Conservation (phyloP, 192 early-diverging fungal genomes). For the Umbelopsis sp. region DNA sequence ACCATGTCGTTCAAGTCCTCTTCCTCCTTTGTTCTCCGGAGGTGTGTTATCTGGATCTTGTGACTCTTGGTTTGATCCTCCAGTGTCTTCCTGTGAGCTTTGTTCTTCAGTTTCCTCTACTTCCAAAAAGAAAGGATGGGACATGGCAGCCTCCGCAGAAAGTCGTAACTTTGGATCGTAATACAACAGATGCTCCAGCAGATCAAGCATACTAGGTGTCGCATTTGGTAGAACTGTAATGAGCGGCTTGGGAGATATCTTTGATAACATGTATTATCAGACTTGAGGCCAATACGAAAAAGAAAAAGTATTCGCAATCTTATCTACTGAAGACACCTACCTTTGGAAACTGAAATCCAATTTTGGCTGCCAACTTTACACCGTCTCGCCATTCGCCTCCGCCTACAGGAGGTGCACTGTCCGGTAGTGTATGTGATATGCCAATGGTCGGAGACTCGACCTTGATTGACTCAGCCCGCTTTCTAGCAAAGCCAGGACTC, state of each 20-base stretch:
- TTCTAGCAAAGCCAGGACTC: slow-evolving; percentile 26
- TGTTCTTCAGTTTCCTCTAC: slow-evolving; percentile 23
- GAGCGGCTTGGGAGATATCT: slow-evolving; percentile 54
- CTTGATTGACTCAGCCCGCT: slow-evolving; percentile 21
- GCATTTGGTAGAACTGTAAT: slow-evolving; percentile 61
- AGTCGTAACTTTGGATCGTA: slow-evolving; percentile 80
- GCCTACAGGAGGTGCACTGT: not conserved
- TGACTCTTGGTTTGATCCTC: slow-evolving; percentile 12
- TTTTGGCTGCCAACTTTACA: slow-evolving; percentile 62
- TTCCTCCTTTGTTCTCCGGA: not conserved
- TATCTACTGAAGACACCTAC: slow-evolving; percentile 33
- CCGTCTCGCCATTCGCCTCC: slow-evolving; percentile 78
- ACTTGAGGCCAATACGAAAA: not conserved
- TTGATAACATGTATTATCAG: slow-evolving; percentile 3
- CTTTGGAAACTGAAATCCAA: slow-evolving; percentile 66
- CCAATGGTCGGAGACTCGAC: not conserved
- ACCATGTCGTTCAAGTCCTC: not conserved
- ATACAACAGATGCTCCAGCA: slow-evolving; percentile 73
- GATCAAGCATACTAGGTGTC: slow-evolving; percentile 50
- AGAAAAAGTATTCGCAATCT: not conserved
- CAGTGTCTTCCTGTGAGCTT: slow-evolving; percentile 20
- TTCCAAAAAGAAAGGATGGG: slow-evolving; percentile 59
- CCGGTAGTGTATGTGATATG: not conserved
- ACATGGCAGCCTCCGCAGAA: slow-evolving; percentile 73
- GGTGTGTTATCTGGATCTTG: slow-evolving; percentile 7